These are phyloP conservation scores for Boletus chippewaensis DNA, from an alignment of 1,284 basidiomycete species.

Conservation along the genomic window DNA sequence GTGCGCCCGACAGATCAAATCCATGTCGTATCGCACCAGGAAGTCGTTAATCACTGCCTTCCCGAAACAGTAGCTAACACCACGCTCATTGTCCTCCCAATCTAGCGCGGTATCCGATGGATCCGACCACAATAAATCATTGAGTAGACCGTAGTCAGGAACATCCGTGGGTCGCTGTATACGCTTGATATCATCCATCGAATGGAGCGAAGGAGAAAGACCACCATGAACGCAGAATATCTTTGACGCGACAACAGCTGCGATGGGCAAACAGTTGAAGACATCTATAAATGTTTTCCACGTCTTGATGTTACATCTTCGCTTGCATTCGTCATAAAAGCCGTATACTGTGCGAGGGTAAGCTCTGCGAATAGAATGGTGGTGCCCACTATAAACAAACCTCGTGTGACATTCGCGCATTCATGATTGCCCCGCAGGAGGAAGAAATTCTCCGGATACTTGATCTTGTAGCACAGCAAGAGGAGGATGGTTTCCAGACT, in stretches of 20 bases:
- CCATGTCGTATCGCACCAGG: constrained; percentile 91
- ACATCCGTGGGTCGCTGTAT: constrained; percentile 98
- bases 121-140: constrained; percentile 98
- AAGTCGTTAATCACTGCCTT: constrained; percentile 98
- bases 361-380: constrained; percentile 6
- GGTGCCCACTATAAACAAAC: constrained; percentile 40
- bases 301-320: constrained; percentile 98
- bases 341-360: constrained; percentile 73
- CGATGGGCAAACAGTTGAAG: constrained; percentile 98
- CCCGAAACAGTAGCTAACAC: constrained; percentile 99
- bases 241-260: constrained; percentile 97
- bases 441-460: constrained; percentile 99
- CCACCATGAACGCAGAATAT: constrained; percentile 99
- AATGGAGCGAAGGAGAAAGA: constrained; percentile 92
- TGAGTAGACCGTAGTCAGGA: constrained; percentile 97
- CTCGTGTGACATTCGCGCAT: constrained; percentile 98
- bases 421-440: constrained; percentile 97
- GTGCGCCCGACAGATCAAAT: constrained; percentile 98
- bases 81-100: constrained; percentile 99
- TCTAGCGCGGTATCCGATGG: constrained; percentile 96
- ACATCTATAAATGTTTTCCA: constrained; percentile 99
- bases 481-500: constrained; percentile 97
- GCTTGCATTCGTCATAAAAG: constrained; percentile 99
- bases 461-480: constrained; percentile 98
- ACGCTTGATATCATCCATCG: constrained; percentile 98